A percentile compares a stretch with the other conserved stretches of the same genome.
Conservation (phyloP, 345 rosid genomes). For the Carallia pectinifolia region DNA sequence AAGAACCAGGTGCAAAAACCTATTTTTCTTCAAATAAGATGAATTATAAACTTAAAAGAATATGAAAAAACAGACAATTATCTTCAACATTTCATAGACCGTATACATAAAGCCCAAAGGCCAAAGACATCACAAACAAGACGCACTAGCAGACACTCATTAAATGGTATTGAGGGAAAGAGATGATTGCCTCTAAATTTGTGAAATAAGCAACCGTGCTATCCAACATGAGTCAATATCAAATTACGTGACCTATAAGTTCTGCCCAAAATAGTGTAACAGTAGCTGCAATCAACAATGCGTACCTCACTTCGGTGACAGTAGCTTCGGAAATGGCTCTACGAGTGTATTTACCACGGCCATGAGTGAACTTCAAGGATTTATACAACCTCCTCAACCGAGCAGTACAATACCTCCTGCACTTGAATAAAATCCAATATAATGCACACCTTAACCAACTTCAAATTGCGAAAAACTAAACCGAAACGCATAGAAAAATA, state of each 20-base stretch:
- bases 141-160: not conserved
- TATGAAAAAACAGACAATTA: not conserved
- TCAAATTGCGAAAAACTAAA: too few relatives aligned
- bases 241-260: not conserved
- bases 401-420: conserved; percentile 96
- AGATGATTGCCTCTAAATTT: not conserved
- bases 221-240: not conserved
- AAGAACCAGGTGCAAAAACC: conserved; percentile 91
- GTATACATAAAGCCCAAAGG: not conserved
- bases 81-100: not conserved
- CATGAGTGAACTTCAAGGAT: conserved; percentile 94
- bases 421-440: conserved; percentile 21
- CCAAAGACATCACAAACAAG: not conserved
- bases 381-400: conserved; percentile 90
- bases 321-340: conserved; percentile 70
- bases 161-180: not conserved
- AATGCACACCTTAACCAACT: conserved; percentile 5
- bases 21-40: conserved; percentile 35
- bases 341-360: conserved; percentile 79
- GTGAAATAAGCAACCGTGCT: not conserved
- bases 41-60: conserved; percentile 13
- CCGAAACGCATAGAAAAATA: too few relatives aligned
- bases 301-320: conserved; percentile 91
- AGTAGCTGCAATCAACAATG: not conserved
- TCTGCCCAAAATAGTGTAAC: not conserved